Evolutionary conservation across 331 rosid species (phyloP), one percentile per base, ranked within the genome.

Genomic region (Phaseolus coccineus): DNA sequence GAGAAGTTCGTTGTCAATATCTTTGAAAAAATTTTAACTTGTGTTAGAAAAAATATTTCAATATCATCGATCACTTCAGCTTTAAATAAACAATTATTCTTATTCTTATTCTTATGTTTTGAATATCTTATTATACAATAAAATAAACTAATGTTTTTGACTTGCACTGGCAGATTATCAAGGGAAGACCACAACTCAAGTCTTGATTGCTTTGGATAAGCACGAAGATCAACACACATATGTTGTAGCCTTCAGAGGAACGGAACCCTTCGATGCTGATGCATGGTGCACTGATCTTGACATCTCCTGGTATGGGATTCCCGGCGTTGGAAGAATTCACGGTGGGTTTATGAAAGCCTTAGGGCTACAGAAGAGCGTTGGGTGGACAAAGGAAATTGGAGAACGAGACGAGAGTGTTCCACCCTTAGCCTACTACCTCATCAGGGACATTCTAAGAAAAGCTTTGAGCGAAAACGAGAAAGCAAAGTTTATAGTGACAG

Each of bases 281-380:
- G 95, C 86, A 10, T 90, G 93, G 92, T 72, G 87, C 79, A 82
- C 90, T 0, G 93, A 90, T 78, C 6, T 92, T 11, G 93, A 92
- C 73, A 63, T 90, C 53, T 92, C 95, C 0, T 89, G 97, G 97
- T 90, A 84, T 2, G 83, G 81, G 3, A 76, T 90, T n/a, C 28
- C 66, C 0, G 84, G 80, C 0, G 76, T 80, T 0, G 96, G 94
- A 44, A 91, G 27, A 62, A 78, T 89, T 35, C 96, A 91, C 8
- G 89, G 91, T 2, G 94, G 96, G 14, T 91, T 89, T 48, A 88
- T 91, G 94, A 89, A 91, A 62, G 90, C 96, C 4, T 83, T 91
- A 6, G 96, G 94, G 1, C 71, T 89, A 7, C 84, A 79, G 2
- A 89, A 82, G 37, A 58, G 47, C 2, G 0, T 67, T 1, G 95